phyloP scores from a whole-genome alignment of 176 grass and related monocot genomes.

The Paspalum notatum region DNA sequence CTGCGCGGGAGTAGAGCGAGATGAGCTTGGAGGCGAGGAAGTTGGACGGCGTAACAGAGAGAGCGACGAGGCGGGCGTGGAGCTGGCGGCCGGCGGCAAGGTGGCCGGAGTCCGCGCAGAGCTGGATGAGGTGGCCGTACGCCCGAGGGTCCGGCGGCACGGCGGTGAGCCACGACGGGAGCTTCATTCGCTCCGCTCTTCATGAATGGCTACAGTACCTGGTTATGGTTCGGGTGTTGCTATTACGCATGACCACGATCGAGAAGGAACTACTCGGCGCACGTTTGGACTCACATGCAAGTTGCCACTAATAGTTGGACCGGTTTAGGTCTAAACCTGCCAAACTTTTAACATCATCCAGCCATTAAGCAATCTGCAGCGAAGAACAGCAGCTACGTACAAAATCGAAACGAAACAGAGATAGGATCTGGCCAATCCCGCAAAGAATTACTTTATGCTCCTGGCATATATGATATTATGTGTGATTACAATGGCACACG shows the following conservation, averaged over 20 bases:
- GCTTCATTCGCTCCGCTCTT: conserved; percentile 48
- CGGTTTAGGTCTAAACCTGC: no score
- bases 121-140: conserved; percentile 65
- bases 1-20: conserved; percentile 63
- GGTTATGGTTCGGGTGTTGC: no score
- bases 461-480: conserved; percentile 39
- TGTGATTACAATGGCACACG: conserved; percentile 49
- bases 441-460: conserved; percentile 37
- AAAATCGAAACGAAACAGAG: not conserved
- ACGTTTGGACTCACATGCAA: no score
- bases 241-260: no score
- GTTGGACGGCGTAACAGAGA: conserved; percentile 59
- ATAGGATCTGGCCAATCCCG: not conserved
- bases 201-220: not conserved
- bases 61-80: conserved; percentile 51
- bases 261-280: no score
- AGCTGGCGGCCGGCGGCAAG: conserved; percentile 56
- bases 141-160: conserved; percentile 46
- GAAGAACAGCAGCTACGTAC: no score
- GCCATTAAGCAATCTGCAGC: no score
- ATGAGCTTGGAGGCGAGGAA: conserved; percentile 80
- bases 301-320: no score
- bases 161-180: conserved; percentile 45
- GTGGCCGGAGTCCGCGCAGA: conserved; percentile 51
- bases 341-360: no score